Percentiles rank a stretch among this genome's conserved stretches.
Conservation (phyloP, 2,329 filamentous ascomycete genomes). For the Pezicula carpinea region DNA sequence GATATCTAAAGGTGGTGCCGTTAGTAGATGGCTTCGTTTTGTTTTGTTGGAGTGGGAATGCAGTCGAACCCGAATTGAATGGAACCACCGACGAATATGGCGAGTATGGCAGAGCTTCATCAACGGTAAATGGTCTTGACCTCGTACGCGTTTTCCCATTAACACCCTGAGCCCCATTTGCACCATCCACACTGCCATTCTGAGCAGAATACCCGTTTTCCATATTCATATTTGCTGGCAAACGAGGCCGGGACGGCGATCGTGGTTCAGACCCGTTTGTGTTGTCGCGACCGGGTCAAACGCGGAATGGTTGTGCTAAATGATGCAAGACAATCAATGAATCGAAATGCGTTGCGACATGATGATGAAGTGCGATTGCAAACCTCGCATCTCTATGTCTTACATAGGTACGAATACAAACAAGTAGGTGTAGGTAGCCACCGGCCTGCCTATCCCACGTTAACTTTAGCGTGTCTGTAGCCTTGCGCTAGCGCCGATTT, state of each 20-base stretch:
- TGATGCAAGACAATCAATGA: not conserved
- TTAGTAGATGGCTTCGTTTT: slow-evolving; percentile 11
- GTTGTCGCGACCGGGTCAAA: not conserved
- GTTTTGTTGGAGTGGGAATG: not conserved
- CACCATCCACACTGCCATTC: slow-evolving; percentile 14
- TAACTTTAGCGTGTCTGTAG: not conserved
- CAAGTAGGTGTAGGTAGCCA: too few relatives aligned
- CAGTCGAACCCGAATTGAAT: slow-evolving; percentile 63
- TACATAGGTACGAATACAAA: too few relatives aligned
- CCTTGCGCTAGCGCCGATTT: not conserved
- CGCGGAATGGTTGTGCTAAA: not conserved
- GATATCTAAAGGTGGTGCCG: slow-evolving; percentile 43
- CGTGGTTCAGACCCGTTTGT: not conserved
- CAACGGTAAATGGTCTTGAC: slow-evolving; percentile 52
- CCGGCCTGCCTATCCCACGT: too few relatives aligned
- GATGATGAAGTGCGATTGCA: not conserved
- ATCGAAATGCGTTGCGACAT: not conserved
- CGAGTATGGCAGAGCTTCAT: slow-evolving; percentile 76
- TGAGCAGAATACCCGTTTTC: slow-evolving; percentile 19
- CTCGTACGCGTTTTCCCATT: slow-evolving; percentile 18
- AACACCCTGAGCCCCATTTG: slow-evolving; percentile 11
- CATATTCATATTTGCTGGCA: not conserved
- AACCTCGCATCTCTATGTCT: too few relatives aligned
- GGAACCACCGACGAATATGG: slow-evolving; percentile 77
- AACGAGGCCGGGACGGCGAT: not conserved